Conservation (phyloP, 176 grass and related monocot species). For the Elaeis guineensis region DNA sequence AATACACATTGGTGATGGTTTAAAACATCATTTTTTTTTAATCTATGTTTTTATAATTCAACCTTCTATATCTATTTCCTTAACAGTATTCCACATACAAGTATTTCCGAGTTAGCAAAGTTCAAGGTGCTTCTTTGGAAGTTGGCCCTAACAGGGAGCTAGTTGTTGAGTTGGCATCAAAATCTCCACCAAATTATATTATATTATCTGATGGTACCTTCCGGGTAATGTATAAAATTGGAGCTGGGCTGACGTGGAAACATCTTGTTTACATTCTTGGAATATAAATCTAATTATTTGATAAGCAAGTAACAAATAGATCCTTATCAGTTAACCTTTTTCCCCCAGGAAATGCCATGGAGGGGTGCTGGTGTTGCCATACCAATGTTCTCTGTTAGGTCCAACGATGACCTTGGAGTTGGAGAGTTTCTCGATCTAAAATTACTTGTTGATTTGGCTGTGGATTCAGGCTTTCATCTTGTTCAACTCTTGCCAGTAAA, state of each 20-base stretch:
- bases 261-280: too few species aligned
- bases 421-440: constrained; percentile 98
- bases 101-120: constrained; percentile 73
- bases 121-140: constrained; percentile 41
- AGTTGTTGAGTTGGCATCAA: constrained; percentile 50
- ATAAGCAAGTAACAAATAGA: not conserved
- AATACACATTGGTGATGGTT: constrained; percentile 14
- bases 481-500: constrained; percentile 94
- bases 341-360: constrained; percentile 72
- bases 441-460: constrained; percentile 91
- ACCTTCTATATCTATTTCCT: constrained; percentile 20
- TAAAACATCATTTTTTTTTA: constrained; percentile 13
- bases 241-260: not conserved
- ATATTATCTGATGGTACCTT: constrained; percentile 77
- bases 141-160: constrained; percentile 76
- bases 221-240: constrained; percentile 38
- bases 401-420: constrained; percentile 83
- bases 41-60: constrained; percentile 8
- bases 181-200: constrained; percentile 52
- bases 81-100: constrained; percentile 81
- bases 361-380: constrained; percentile 93
- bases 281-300: not conserved
- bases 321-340: constrained; percentile 26
- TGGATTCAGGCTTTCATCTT: constrained; percentile 90
- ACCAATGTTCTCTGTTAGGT: constrained; percentile 83